These are phyloP conservation scores for Persicaria maculosa DNA, from an alignment of 148 eudicot species.

Conservation along the genomic window DNA sequence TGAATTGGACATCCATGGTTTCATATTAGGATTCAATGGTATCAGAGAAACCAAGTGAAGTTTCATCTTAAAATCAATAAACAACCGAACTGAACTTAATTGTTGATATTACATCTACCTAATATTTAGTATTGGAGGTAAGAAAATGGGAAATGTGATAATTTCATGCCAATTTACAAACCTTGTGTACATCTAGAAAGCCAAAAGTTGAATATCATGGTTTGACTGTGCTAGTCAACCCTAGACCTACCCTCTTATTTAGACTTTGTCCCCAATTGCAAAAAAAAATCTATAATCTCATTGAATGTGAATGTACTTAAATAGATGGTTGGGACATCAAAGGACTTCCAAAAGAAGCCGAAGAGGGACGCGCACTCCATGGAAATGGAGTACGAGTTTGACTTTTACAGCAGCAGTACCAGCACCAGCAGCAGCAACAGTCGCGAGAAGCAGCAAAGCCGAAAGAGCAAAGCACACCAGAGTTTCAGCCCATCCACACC, in stretches of 20 bases:
- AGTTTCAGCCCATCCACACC: constrained; percentile 81
- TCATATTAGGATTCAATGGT: no score
- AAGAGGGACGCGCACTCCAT: constrained; percentile 21
- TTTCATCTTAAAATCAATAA: no score
- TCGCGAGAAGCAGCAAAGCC: constrained; percentile 15
- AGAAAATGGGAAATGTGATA: no score
- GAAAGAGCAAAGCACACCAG: constrained; percentile 27
- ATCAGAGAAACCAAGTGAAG: no score
- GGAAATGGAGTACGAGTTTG: constrained; percentile 20
- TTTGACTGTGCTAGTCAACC: constrained; percentile 1
- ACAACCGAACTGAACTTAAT: no score
- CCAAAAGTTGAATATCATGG: not conserved
- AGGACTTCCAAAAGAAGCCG: constrained; percentile 33
- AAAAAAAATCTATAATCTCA: not conserved
- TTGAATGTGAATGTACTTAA: constrained; percentile 1
- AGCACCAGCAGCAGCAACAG: constrained; percentile 30
- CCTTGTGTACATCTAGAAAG: not conserved
- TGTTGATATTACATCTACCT: no score
- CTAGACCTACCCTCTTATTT: constrained; percentile 4
- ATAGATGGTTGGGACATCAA: constrained; percentile 78
- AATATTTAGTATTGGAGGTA: no score
- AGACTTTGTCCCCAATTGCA: not conserved
- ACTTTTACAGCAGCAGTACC: constrained; percentile 40
- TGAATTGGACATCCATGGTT: no score
- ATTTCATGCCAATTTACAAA: not conserved